phyloP scores from a whole-genome alignment of 1,139 yeast genomes.

The Wickerhamomyces sp. region DNA sequence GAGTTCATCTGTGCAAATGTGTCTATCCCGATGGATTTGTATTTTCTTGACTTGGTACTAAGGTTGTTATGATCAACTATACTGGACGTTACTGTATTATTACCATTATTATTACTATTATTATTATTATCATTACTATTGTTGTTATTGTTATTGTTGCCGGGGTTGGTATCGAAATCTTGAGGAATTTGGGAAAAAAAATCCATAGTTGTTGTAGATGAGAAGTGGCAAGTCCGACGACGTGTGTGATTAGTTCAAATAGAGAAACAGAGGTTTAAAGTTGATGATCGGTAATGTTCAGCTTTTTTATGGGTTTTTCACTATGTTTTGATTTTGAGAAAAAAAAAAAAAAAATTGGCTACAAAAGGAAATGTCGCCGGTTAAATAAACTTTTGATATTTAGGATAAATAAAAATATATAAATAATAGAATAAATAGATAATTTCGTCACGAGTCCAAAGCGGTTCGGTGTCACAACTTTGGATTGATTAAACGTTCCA shows the following conservation, averaged over 20 bases:
- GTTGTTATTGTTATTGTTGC: neutral
- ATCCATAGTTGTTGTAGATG: too few relatives aligned
- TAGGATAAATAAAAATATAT: neutral
- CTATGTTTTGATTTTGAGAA: slow-evolving; percentile 1
- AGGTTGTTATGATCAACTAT: neutral
- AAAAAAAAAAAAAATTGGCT: too few relatives aligned
- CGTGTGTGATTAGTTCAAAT: too few relatives aligned
- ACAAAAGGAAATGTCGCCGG: neutral
- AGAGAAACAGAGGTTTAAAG: too few relatives aligned
- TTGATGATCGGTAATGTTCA: neutral
- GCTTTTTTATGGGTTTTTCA: neutral
- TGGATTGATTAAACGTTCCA: neutral
- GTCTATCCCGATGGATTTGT: slow-evolving; percentile 2
- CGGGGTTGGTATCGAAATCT: neutral
- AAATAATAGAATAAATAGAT: neutral
- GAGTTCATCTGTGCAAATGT: neutral
- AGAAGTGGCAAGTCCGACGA: too few relatives aligned
- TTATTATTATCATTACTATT: neutral
- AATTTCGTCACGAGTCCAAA: too few relatives aligned
- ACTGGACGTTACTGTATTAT: too few relatives aligned
- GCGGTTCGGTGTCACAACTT: neutral
- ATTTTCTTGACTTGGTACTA: neutral
- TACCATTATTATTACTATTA: too few relatives aligned
- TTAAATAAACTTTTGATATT: neutral
- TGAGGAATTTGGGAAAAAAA: neutral